A percentile compares a stretch with the other conserved stretches of the same genome.
phyloP scores from a whole-genome alignment of 192 early-diverging fungal genomes.

The Podila horticola region DNA sequence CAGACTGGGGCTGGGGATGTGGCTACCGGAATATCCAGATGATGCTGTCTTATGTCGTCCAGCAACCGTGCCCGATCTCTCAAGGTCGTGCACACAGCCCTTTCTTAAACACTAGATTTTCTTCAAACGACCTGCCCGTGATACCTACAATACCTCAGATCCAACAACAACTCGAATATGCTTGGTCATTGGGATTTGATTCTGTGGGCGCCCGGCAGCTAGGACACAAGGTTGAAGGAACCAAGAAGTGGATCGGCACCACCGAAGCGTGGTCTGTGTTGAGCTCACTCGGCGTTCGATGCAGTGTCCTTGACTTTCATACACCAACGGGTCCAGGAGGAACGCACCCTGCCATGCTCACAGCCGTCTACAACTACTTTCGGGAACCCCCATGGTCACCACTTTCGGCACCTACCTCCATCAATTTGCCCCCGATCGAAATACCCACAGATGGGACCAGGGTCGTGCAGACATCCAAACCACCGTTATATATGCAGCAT shows the following conservation, averaged over 20 bases:
- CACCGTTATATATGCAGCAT: slow-evolving; percentile 78
- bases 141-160: slow-evolving; percentile 28
- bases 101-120: background rate
- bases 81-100: background rate
- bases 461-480: slow-evolving; percentile 58
- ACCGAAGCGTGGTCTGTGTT: slow-evolving; percentile 74
- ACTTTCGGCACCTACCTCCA: slow-evolving; percentile 16
- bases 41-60: slow-evolving; percentile 62
- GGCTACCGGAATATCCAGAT: slow-evolving; percentile 80
- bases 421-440: background rate
- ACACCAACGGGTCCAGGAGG: slow-evolving; percentile 61
- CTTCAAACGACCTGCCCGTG: background rate
- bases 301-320: slow-evolving; percentile 75
- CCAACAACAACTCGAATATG: slow-evolving; percentile 34
- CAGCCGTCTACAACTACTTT: slow-evolving; percentile 70
- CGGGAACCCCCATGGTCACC: slow-evolving; percentile 29
- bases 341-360: slow-evolving; percentile 64
- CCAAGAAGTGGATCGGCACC: slow-evolving; percentile 78
- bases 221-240: slow-evolving; percentile 59
- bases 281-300: slow-evolving; percentile 63
- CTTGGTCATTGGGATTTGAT: slow-evolving; percentile 63
- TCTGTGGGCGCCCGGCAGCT: slow-evolving; percentile 64
- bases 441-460: background rate
- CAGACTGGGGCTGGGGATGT: slow-evolving; percentile 75
- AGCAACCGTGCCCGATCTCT: slow-evolving; percentile 7